These are phyloP conservation scores for Achlya hypogyna DNA, from an alignment of 352 stramenopile species.

Conservation along the genomic window DNA sequence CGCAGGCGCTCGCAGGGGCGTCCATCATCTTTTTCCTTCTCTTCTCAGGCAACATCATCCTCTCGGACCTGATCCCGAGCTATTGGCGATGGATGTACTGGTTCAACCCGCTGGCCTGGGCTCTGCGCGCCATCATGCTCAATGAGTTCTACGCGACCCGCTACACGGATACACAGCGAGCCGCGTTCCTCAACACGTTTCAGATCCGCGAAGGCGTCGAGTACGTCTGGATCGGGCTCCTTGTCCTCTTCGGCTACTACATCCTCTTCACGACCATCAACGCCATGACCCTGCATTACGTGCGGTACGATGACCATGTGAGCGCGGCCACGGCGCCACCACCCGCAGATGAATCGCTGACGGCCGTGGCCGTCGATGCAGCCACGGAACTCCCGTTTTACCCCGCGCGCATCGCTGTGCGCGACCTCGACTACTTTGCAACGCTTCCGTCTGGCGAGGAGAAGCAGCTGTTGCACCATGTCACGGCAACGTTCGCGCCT, in stretches of 20 bases:
- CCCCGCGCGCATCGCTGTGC: conserved; percentile 38
- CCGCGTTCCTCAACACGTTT: conserved; percentile 29
- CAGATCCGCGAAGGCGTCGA: conserved; percentile 31
- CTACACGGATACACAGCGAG: conserved; percentile 26
- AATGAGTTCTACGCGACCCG: conserved; percentile 46
- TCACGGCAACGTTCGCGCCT: conserved; percentile 46
- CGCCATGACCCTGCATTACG: conserved; percentile 34
- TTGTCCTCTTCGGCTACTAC: conserved; percentile 34
- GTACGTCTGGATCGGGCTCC: conserved; percentile 40
- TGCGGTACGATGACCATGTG: conserved; percentile 39
- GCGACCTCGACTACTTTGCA: conserved; percentile 47
- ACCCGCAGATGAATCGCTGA: neutral
- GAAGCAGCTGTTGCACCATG: conserved; percentile 33
- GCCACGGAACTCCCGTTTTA: conserved; percentile 30
- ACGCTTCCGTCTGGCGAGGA: conserved; percentile 48
- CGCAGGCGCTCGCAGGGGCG: conserved; percentile 34
- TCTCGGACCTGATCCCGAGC: conserved; percentile 46
- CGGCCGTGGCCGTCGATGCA: neutral
- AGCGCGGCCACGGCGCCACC: neutral
- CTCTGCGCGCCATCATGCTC: conserved; percentile 43
- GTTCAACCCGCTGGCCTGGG: conserved; percentile 55
- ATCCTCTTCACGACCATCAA: conserved; percentile 40
- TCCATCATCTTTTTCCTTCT: conserved; percentile 57
- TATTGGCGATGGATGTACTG: conserved; percentile 79
- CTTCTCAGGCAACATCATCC: conserved; percentile 67